A percentile compares a stretch with the other conserved stretches of the same genome.
Conservation (phyloP, 1,284 basidiomycete genomes). For the Cryptococcus sp. region DNA sequence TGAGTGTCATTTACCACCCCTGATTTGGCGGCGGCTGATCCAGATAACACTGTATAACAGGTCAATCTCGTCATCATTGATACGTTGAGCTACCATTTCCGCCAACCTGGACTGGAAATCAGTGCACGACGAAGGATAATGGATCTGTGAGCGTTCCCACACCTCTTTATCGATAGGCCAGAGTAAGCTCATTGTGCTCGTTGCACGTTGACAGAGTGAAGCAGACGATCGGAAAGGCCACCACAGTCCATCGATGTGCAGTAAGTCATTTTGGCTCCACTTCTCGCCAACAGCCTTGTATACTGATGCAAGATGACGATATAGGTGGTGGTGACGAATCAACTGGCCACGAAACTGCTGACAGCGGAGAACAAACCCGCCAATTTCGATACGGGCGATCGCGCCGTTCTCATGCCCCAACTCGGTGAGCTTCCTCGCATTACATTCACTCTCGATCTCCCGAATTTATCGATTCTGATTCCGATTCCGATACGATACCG, state of each 20-base stretch:
- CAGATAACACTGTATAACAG: slow-evolving; percentile 21
- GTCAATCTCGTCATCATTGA: slow-evolving; percentile 51
- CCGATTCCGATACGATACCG: no score
- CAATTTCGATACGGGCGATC: slow-evolving; percentile 50
- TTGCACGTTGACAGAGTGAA: slow-evolving; percentile 35
- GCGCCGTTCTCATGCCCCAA: slow-evolving; percentile 52
- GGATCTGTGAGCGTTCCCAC: slow-evolving; percentile 39
- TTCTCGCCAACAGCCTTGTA: slow-evolving; percentile 2
- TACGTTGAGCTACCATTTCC: slow-evolving; percentile 51
- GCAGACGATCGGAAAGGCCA: slow-evolving; percentile 43
- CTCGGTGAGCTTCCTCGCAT: slow-evolving; percentile 36
- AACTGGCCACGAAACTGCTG: slow-evolving; percentile 52
- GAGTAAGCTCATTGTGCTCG: not conserved
- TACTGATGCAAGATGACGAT: not conserved
- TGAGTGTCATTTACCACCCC: slow-evolving; percentile 11
- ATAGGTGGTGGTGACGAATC: slow-evolving; percentile 47
- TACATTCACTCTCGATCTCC: not conserved
- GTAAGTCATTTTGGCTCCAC: slow-evolving; percentile 23
- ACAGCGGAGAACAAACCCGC: slow-evolving; percentile 48
- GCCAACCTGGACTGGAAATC: slow-evolving; percentile 46
- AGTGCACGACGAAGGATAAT: slow-evolving; percentile 36
- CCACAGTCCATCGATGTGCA: slow-evolving; percentile 41
- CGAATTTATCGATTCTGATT: no score
- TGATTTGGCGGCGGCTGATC: not conserved
- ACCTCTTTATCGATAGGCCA: not conserved